Evolutionary conservation across 2,329 filamentous ascomycete species (phyloP).

Genomic region (Aspergillus caelatus): DNA sequence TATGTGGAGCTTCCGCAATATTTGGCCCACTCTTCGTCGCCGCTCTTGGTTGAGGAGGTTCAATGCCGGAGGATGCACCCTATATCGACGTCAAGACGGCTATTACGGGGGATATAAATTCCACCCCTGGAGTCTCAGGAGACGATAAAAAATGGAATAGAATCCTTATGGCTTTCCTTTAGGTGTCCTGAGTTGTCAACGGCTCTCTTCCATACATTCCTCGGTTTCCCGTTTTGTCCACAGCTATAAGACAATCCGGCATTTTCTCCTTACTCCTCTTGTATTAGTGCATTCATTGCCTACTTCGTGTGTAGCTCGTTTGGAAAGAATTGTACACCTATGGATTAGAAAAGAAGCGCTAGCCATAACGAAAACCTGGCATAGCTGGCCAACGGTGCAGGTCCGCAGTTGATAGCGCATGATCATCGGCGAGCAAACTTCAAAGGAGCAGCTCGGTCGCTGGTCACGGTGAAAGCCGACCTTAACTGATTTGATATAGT

Average conservation of each 20-base stretch:
- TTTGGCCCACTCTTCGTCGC: background rate
- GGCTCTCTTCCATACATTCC: background rate
- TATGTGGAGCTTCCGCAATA: background rate
- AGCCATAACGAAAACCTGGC: background rate
- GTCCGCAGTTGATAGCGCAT: background rate
- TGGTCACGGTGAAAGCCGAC: background rate
- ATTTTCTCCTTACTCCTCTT: background rate
- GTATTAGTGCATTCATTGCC: background rate
- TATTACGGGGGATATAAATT: conserved; percentile 1
- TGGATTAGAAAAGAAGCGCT: background rate
- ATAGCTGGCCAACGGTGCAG: conserved; percentile 4
- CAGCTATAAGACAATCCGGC: background rate
- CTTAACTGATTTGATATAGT: background rate
- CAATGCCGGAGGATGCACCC: background rate
- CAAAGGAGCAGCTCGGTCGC: background rate
- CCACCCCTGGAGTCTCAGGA: conserved; percentile 1
- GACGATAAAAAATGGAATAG: background rate
- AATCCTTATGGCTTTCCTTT: background rate
- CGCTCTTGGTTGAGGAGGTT: background rate
- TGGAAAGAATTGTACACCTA: background rate
- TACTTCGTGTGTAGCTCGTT: background rate
- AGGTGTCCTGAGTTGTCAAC: background rate
- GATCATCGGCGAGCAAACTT: background rate
- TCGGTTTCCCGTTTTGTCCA: background rate
- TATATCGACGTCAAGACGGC: conserved; percentile 15